Evolutionary conservation across 2,329 filamentous ascomycete genomes (phyloP), one percentile per base, ranked within the genome.

Genomic region (Sporothrix inflata): DNA sequence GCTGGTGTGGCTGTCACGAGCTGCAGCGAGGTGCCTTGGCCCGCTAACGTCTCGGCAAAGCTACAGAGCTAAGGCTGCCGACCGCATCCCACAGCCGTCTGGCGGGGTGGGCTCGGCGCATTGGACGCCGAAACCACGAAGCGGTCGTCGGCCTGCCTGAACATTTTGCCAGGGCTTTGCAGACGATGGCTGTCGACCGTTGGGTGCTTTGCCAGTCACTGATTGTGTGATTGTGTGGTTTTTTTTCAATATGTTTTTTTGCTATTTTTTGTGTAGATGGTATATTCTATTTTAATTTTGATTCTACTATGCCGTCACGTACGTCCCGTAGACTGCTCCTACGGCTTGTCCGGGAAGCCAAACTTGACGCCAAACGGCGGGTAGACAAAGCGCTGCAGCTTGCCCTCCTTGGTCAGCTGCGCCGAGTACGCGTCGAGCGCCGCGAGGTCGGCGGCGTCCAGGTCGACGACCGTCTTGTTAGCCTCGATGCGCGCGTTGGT

Each of bases 301-400:
- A 3, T 19, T 57, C 42, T 61, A 21, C n/a, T 40, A 12, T n/a
- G 8, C 19, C 60, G 27, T 57, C 4, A 57, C 7, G 4, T 57
- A 24, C 2, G 27, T 21, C 19, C 16, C 27, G 4, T 19, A 12
- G 24, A 57, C 34, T 1, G 19, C 12, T n/a, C n/a, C 21, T 72
- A 67, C 40, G 55, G 53, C 85, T 91, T 91, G 79, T 92, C 91
- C n/a, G 90, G 90, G 83, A 92, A 92, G 1, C 90, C 90, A 79
- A 93, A 90, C 77, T 90, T 84, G 66, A 91, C 81, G 2, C 89
- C 89, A 77, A 92, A 92, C 0, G 89, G 87, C 75, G 91, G 91
- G 79, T 90, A 92, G 45, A 92, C 89, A 74, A 88, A 92, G 76
- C 89, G 84, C 81, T 87, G 82, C 73, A 88, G 78, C 81, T 88